These are phyloP conservation scores for Grigorovia transvaalensis DNA, from an alignment of 805 yeast species.

Conservation along the genomic window DNA sequence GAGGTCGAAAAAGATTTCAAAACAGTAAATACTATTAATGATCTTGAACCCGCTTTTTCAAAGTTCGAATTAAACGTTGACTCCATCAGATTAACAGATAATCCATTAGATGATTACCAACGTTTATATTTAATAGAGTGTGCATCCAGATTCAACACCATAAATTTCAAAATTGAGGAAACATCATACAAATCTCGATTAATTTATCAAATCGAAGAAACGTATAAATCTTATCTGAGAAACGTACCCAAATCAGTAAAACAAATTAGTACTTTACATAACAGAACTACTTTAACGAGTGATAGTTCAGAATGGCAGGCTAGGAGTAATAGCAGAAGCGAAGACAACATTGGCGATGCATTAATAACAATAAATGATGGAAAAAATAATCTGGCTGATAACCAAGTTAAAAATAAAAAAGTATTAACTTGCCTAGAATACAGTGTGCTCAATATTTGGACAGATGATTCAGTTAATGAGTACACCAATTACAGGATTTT, in stretches of 20 bases:
- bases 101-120: conserved; percentile 3
- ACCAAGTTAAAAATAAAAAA: too few relatives aligned
- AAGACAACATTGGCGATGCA: background rate
- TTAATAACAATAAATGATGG: background rate
- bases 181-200: background rate
- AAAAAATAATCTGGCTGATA: background rate
- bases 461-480: background rate
- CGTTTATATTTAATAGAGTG: background rate
- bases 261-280: background rate
- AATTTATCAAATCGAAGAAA: background rate
- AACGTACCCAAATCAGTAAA: background rate
- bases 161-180: background rate
- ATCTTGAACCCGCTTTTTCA: background rate
- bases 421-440: background rate
- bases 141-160: background rate
- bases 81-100: background rate
- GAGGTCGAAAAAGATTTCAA: background rate
- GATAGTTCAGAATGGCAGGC: background rate
- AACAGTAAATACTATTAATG: background rate
- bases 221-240: background rate
- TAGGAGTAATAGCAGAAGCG: background rate
- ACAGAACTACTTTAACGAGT: background rate
- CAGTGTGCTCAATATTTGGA: background rate
- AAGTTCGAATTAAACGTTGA: background rate
- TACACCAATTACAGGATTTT: too few relatives aligned